These are phyloP conservation scores for Colletotrichum kahawae DNA, from an alignment of 2,329 filamentous ascomycete species.

Conservation along the genomic window DNA sequence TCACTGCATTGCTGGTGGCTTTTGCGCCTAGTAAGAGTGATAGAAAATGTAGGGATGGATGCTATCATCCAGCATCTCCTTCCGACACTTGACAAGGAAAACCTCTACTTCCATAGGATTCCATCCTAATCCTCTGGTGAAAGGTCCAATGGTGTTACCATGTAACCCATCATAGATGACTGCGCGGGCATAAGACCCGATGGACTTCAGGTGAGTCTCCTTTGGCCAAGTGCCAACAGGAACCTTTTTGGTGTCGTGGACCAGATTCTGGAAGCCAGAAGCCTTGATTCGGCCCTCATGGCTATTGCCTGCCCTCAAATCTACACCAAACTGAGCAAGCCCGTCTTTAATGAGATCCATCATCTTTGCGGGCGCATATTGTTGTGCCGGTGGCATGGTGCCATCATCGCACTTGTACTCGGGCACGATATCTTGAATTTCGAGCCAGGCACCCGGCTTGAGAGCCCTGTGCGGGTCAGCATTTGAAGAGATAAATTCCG, in stretches of 20 bases:
- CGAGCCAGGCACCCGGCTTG: slow-evolving; percentile 5
- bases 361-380: slow-evolving; percentile 31
- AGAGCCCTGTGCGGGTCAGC: slow-evolving; percentile 18
- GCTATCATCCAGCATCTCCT: slow-evolving; percentile 29
- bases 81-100: slow-evolving; percentile 28
- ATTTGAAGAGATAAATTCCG: background rate
- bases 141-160: slow-evolving; percentile 26
- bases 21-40: slow-evolving; percentile 32
- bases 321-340: slow-evolving; percentile 31
- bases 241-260: slow-evolving; percentile 33
- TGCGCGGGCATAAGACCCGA: slow-evolving; percentile 31
- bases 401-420: slow-evolving; percentile 44
- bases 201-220: slow-evolving; percentile 43
- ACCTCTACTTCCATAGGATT: slow-evolving; percentile 27
- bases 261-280: slow-evolving; percentile 25
- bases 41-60: slow-evolving; percentile 32
- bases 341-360: slow-evolving; percentile 34
- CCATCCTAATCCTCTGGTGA: slow-evolving; percentile 34
- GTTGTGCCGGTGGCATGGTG: slow-evolving; percentile 29
- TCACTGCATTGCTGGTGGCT: slow-evolving; percentile 13
- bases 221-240: slow-evolving; percentile 42
- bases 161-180: slow-evolving; percentile 26
- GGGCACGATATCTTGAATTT: slow-evolving; percentile 2
- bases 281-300: slow-evolving; percentile 32
- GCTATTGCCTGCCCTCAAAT: slow-evolving; percentile 29